Evolutionary conservation across 306 rosid genomes (phyloP).

Genomic region (Malus asiatica): DNA sequence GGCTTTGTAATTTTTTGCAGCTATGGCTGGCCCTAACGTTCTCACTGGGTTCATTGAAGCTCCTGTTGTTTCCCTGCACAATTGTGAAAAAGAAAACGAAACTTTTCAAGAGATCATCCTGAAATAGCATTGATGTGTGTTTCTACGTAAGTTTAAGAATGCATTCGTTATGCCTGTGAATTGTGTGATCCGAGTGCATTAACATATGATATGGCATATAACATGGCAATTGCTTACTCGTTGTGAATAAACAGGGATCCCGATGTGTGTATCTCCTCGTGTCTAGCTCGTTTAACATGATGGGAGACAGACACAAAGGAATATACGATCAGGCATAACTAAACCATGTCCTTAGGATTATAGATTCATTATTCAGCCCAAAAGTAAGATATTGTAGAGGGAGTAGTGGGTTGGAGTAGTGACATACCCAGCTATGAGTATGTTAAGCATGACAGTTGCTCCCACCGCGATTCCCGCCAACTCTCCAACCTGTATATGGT

Average conservation of each 20-base stretch:
- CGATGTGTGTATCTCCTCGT: too few species aligned
- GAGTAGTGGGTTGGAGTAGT: background rate
- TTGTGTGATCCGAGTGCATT: background rate
- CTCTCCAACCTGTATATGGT: slow-evolving; percentile 62
- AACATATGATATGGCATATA: too few species aligned
- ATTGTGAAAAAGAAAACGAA: background rate
- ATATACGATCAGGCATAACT: too few species aligned
- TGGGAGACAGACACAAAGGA: too few species aligned
- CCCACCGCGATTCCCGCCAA: slow-evolving; percentile 88
- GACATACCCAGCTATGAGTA: slow-evolving; percentile 85
- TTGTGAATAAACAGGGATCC: background rate
- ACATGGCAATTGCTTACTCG: too few species aligned
- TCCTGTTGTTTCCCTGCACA: slow-evolving; percentile 58
- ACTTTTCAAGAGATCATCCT: background rate
- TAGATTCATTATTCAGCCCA: background rate
- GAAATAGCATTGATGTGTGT: background rate
- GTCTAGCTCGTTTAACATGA: too few species aligned
- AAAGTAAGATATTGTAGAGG: background rate
- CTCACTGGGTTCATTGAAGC: slow-evolving; percentile 90
- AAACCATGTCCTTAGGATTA: too few species aligned
- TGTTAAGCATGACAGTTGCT: slow-evolving; percentile 82
- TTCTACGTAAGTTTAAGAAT: background rate
- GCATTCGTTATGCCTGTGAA: background rate
- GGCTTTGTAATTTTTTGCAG: slow-evolving; percentile 65
- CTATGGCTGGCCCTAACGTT: slow-evolving; percentile 84